Evolutionary conservation across 2,329 filamentous ascomycete species (phyloP).

Genomic region (Colletotrichum agaves): DNA sequence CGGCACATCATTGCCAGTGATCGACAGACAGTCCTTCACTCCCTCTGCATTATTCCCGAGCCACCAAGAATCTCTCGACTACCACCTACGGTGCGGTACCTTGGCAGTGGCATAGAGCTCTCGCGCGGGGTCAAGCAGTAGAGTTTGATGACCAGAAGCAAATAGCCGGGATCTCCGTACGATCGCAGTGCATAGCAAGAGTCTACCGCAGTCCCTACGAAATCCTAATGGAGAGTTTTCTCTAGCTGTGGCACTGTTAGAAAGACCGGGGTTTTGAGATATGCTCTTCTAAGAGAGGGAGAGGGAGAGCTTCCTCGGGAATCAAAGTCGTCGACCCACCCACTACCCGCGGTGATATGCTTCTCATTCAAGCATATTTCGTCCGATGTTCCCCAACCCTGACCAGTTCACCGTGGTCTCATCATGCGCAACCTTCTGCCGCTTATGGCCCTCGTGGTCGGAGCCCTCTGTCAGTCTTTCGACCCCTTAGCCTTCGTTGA

Average conservation of each 20-base stretch:
- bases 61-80: slow-evolving; percentile 4
- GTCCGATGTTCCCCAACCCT: neutral
- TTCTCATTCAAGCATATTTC: neutral
- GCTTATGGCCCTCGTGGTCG: slow-evolving; percentile 39
- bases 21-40: neutral
- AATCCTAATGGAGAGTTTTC: too few species aligned
- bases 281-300: too few species aligned
- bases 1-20: neutral
- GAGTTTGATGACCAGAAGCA: slow-evolving; percentile 1
- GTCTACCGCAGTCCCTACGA: neutral
- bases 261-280: too few species aligned
- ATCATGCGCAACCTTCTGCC: neutral
- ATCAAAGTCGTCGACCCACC: too few species aligned
- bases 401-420: neutral
- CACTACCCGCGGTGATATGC: too few species aligned
- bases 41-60: neutral
- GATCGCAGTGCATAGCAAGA: neutral
- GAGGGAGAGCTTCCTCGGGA: too few species aligned
- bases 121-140: slow-evolving; percentile 14
- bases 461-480: slow-evolving; percentile 38
- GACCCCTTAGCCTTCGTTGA: slow-evolving; percentile 43
- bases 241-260: too few species aligned
- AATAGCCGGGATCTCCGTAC: neutral
- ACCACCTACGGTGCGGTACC: too few species aligned
- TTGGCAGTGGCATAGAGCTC: too few species aligned